Base-by-base conservation (phyloP, 2,329 filamentous ascomycete species). In the Stachybotrys chlorohalonatus region DNA sequence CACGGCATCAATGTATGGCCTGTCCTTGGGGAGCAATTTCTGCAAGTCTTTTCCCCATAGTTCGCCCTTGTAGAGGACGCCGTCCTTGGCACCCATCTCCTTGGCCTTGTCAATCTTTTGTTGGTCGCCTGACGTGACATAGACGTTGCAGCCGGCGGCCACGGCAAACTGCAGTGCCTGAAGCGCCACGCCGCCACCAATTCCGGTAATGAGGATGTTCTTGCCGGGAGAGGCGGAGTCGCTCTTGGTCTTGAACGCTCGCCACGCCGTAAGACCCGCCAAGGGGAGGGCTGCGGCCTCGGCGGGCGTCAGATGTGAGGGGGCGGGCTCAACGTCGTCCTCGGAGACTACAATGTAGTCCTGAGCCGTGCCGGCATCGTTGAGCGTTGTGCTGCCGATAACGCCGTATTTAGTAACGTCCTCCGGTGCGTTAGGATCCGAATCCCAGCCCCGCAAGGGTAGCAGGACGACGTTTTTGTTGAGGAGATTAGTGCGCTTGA, bases 111-210 rank as follows among this genome's bases (percentile, higher is more conserved):
- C 77, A 56, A 97, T 82, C 78, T 96, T 96, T 62, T 80, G 84
- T 59, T 82, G 71, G 59, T 83, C 85, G 8, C 89, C 85, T 54
- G 85, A 90, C 1, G 86, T 93, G 54, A 96, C 90, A 66, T 79
- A 95, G n/a, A 93, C 87, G 67, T 85, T 83, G 63, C 86, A 83
- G 45, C 90, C 89, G 60, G 83, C 73, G 9, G 83, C 90, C 11
- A 86, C 83, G 11, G 83, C 91, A 71, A 95, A 95, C 68, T 90
- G 79, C 62, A 96, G 74, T 6, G 82, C 87, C 75, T 89, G 86
- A 54, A 96, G 74, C 39, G 93, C 93, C 1, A 96, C 93, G 48
- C 93, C 93, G 42, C 93, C 93, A 0, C 93, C 93, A 69, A 97
- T 95, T 0, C 93, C 93, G 5, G 93, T 96, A 47, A 97, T 73